Evolutionary conservation across 2,329 filamentous ascomycete species (phyloP).

Genomic region (Didymella pomorum): DNA sequence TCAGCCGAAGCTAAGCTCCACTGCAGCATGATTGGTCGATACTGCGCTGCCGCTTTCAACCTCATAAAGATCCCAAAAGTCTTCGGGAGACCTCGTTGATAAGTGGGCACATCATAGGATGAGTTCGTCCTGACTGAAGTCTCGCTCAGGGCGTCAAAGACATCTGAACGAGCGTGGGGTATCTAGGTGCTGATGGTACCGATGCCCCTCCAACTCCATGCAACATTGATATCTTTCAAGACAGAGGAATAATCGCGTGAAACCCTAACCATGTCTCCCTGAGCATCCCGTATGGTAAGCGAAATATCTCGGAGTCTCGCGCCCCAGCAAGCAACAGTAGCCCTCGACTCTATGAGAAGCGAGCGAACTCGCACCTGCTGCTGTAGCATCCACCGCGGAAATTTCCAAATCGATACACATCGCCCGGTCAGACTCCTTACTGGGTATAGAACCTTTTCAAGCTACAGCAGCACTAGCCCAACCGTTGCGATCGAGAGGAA

Average conservation of each 20-base stretch:
- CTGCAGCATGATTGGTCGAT: constrained; percentile 13
- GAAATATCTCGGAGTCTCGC: neutral
- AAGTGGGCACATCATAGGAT: neutral
- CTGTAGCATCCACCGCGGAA: neutral
- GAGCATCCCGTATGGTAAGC: no score
- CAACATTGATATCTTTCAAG: neutral
- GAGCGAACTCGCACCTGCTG: neutral
- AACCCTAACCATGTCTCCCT: neutral
- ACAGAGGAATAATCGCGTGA: neutral
- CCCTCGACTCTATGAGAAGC: neutral
- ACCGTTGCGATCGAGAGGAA: constrained; percentile 28
- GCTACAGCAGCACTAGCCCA: constrained; percentile 35
- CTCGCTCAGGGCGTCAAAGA: neutral
- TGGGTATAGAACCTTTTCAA: constrained; percentile 6
- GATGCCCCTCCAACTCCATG: constrained; percentile 8
- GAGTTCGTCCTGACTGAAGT: neutral
- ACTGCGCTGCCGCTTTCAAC: neutral
- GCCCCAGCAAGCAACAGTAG: neutral
- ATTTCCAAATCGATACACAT: no score
- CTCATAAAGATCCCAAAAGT: neutral
- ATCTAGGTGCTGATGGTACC: constrained; percentile 8
- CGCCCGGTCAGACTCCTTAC: no score
- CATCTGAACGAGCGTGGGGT: neutral
- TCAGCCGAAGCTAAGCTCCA: constrained; percentile 15
- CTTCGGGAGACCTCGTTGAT: neutral